A percentile compares a stretch with the other conserved stretches of the same genome.
Evolutionary conservation across 441 rosid genomes (phyloP).

Genomic region (Populus hybrid): DNA sequence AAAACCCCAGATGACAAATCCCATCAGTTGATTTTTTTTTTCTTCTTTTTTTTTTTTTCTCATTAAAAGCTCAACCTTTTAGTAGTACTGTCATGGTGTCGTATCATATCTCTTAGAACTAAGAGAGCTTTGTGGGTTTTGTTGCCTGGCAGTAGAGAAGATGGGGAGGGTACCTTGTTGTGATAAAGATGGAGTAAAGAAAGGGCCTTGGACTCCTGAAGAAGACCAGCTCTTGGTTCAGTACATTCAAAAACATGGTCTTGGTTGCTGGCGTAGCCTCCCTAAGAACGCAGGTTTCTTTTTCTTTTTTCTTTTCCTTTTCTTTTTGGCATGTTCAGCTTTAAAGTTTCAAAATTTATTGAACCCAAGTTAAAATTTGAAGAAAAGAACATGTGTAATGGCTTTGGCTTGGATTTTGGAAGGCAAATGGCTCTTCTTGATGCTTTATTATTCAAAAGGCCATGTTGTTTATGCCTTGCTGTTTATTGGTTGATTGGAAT

Average conservation of each 20-base stretch:
- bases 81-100: neutral
- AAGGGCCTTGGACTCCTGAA: constrained; percentile 49
- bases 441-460: constrained; percentile 11
- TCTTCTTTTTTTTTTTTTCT: neutral
- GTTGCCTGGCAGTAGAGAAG: neutral
- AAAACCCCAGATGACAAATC: neutral
- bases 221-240: constrained; percentile 37
- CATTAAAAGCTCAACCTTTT: neutral
- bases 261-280: constrained; percentile 45
- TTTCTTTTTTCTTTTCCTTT: no score
- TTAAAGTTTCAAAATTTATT: neutral
- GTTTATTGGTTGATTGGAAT: neutral
- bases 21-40: neutral
- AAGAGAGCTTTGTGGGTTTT: neutral
- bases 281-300: constrained; percentile 51
- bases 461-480: neutral
- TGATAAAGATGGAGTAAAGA: constrained; percentile 34
- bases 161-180: constrained; percentile 42
- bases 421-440: constrained; percentile 9
- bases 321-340: neutral
- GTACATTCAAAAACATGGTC: constrained; percentile 37
- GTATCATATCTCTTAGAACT: no score
- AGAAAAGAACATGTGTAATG: neutral
- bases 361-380: neutral
- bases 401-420: neutral